A percentile compares a stretch with the other conserved stretches of the same genome.
Evolutionary conservation across 2,329 filamentous ascomycete species (phyloP).

Genomic region (Ceratocystis smalleyi): DNA sequence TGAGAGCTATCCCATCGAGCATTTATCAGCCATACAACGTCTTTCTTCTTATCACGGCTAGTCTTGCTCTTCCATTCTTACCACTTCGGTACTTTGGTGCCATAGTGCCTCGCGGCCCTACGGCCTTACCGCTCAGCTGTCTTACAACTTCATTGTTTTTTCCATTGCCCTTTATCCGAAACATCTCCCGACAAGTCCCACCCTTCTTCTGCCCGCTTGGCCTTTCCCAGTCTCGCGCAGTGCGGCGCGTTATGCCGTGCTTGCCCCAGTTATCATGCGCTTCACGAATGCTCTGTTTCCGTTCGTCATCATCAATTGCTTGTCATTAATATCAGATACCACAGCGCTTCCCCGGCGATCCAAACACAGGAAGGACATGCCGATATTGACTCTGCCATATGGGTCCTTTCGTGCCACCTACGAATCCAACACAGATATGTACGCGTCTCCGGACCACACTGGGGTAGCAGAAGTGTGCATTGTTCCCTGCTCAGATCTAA

Average conservation of each 20-base stretch:
- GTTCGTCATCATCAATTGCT: slow-evolving; percentile 6
- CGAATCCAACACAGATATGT: slow-evolving; percentile 17
- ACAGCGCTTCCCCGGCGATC: slow-evolving; percentile 5
- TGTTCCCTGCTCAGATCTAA: neutral
- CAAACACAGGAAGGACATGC: slow-evolving; percentile 12
- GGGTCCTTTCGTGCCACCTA: slow-evolving; percentile 17
- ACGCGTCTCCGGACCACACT: neutral
- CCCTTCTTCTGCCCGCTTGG: neutral
- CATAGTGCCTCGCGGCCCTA: neutral
- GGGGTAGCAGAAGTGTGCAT: too few relatives aligned
- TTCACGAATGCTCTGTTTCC: slow-evolving; percentile 5
- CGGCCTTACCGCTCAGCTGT: too few relatives aligned
- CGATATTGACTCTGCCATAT: slow-evolving; percentile 17
- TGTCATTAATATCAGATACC: neutral
- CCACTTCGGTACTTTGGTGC: neutral
- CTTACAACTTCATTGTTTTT: neutral
- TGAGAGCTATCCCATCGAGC: neutral
- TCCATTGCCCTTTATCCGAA: slow-evolving; percentile 1
- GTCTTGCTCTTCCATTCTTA: neutral
- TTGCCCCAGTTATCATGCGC: neutral
- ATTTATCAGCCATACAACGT: neutral
- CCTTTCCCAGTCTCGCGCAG: neutral
- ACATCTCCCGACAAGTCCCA: neutral
- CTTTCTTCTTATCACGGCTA: neutral
- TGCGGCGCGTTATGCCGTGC: slow-evolving; percentile 1